phyloP scores from a whole-genome alignment of 2,329 filamentous ascomycete species.

The Fusarium sarcochroum region DNA sequence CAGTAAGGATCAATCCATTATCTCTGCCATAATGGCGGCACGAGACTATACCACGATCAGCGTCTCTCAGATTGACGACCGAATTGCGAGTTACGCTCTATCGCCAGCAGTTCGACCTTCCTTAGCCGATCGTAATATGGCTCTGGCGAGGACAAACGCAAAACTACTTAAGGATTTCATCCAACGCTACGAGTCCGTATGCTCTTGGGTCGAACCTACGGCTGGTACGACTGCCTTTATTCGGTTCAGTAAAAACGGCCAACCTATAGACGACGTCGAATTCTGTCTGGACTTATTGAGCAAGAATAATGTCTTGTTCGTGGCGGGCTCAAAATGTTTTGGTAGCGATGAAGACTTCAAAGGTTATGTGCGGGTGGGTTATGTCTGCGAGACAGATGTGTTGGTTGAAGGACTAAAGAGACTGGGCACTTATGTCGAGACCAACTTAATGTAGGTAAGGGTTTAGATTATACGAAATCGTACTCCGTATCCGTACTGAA shows the following conservation, averaged over 20 bases:
- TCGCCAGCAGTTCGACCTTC: conserved; percentile 59
- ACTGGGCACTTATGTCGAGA: conserved; percentile 58
- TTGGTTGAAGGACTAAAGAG: conserved; percentile 74
- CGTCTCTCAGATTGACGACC: conserved; percentile 86
- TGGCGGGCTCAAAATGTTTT: conserved; percentile 82
- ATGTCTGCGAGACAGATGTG: conserved; percentile 79
- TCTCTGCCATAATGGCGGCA: conserved; percentile 73
- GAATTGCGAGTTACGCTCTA: conserved; percentile 82
- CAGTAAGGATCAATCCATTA: conserved; percentile 71
- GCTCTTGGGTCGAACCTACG: conserved; percentile 79
- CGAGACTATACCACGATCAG: conserved; percentile 90
- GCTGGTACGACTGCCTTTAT: conserved; percentile 87
- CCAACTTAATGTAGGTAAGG: conserved; percentile 17
- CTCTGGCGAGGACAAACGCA: conserved; percentile 77
- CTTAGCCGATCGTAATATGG: conserved; percentile 67
- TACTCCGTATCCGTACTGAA: too few species aligned
- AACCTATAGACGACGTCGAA: conserved; percentile 77
- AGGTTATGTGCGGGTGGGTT: conserved; percentile 84
- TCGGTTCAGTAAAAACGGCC: conserved; percentile 72
- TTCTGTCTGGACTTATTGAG: conserved; percentile 79
- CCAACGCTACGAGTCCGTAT: conserved; percentile 72
- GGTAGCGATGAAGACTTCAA: conserved; percentile 75
- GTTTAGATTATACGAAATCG: not conserved
- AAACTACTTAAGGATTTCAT: conserved; percentile 77
- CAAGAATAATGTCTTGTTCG: conserved; percentile 79